These are phyloP conservation scores for Spirogloea muscicola DNA, from an alignment of 139 green algal species.

Conservation along the genomic window DNA sequence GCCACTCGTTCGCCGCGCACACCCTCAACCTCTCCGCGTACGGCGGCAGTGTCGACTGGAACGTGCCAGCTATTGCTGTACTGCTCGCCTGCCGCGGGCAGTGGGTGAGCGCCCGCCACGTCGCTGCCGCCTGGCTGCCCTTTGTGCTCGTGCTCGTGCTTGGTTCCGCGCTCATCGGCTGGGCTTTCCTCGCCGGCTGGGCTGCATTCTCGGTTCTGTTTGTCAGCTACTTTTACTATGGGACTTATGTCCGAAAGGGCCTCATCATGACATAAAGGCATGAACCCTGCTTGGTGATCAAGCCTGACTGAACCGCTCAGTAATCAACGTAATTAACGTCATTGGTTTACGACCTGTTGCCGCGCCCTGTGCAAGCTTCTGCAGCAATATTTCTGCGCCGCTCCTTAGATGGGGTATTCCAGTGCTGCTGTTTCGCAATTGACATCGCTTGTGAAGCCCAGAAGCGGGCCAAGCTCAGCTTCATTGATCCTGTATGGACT, in stretches of 20 bases:
- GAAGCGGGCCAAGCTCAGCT: too few species aligned
- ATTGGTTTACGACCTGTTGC: too few species aligned
- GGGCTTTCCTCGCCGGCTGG: conserved; percentile 32
- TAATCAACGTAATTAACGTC: too few species aligned
- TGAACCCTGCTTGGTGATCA: too few species aligned
- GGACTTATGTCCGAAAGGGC: conserved; percentile 37
- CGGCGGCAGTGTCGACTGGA: conserved; percentile 20
- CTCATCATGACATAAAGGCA: conserved; percentile 1
- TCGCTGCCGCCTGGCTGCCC: conserved; percentile 20
- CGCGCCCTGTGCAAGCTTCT: too few species aligned
- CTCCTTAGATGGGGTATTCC: too few species aligned
- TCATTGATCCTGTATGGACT: too few species aligned
- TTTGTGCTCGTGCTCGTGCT: conserved; percentile 34
- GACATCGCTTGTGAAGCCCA: too few species aligned
- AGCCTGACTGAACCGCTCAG: too few species aligned
- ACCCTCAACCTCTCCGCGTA: conserved; percentile 45
- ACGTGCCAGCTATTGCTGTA: conserved; percentile 26
- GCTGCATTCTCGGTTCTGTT: conserved; percentile 22
- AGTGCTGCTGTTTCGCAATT: too few species aligned
- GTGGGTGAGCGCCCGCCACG: conserved; percentile 24
- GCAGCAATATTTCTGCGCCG: too few species aligned
- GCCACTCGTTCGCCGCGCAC: conserved; percentile 43
- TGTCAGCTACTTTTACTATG: conserved; percentile 23
- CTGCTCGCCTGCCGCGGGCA: conserved; percentile 13
- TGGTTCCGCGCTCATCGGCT: conserved; percentile 17